These are phyloP conservation scores for Coemansia sp. DNA, from an alignment of 192 early-diverging fungal species.

Conservation along the genomic window DNA sequence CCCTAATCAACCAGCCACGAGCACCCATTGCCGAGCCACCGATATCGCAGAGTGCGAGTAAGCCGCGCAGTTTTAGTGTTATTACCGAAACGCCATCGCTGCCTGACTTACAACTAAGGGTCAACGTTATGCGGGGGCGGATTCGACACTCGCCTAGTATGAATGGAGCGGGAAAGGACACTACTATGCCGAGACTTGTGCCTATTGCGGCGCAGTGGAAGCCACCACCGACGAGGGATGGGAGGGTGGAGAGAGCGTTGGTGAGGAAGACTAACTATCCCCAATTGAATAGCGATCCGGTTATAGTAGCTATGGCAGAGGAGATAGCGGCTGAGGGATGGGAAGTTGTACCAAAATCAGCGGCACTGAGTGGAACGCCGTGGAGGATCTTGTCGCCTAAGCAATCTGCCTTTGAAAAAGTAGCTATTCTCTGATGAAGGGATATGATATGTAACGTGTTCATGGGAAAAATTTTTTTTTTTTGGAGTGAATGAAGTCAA, in stretches of 20 bases:
- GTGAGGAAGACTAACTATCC: background rate
- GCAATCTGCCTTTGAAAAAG: background rate
- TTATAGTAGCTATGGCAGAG: background rate
- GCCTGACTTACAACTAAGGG: no score
- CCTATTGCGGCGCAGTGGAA: constrained; percentile 7
- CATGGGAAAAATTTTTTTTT: background rate
- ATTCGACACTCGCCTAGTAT: background rate
- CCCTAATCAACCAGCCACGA: background rate
- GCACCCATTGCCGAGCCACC: background rate
- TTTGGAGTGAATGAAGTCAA: background rate
- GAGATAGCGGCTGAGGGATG: background rate
- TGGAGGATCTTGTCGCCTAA: background rate
- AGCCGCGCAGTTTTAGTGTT: background rate
- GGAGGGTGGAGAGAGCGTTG: background rate
- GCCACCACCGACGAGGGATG: background rate
- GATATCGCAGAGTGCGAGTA: background rate
- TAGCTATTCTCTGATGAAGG: background rate
- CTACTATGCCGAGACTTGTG: background rate
- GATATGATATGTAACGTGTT: background rate
- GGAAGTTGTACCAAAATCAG: background rate
- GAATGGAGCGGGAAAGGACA: background rate
- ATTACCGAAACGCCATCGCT: background rate
- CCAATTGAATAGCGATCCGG: background rate
- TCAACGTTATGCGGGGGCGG: background rate
- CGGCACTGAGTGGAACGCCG: background rate